Evolutionary conservation across 257 asterid genomes (phyloP), one percentile per base, ranked within the genome.

Genomic region (Ilex asprella): DNA sequence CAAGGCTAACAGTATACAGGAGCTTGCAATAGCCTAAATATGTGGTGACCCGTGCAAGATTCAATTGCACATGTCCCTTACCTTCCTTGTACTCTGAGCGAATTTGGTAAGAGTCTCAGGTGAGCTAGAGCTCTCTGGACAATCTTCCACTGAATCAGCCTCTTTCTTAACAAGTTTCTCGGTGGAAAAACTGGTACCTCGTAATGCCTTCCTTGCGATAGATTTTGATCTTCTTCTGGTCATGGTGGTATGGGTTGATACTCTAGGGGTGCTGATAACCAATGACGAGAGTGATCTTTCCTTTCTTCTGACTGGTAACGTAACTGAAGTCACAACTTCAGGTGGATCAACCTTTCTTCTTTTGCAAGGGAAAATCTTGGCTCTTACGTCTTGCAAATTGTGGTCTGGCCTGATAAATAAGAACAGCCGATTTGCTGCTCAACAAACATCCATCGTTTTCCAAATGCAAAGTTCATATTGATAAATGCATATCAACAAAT

Each of bases 101-200:
- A 73, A 75, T 65, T 82, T 92, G 73, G 73, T 79, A 66, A 75
- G 70, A 0, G 78, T 83, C 72, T 87, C 97, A 35, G 81, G 90
- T 32, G 97, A 93, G 81, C 95, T 78, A 65, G 95, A 85, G 79
- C 84, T 84, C 79, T 84, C 88, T 43, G 74, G 84, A 43, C 58
- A 79, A 70, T 92, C 95, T 67, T 83, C 95, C 27, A 39, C 74
- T n/a, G 87, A 78, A 62, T 64, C 82, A 5, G 82, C 96, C 55
- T 86, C 96, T 74, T 81, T 86, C 82, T 81, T 84, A 62, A 75
- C 71, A 58, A 85, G 82, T 70, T 86, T 89, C 79, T 86, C 98
- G 53, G 46, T 39, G 53, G 70, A 67, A 70, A 77, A 67, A 61
- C 56, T 70, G 52, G 84, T 70, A 27, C 79, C 78, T 43, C 39